Conservation (phyloP, 2,329 filamentous ascomycete genomes). For the Aspergillus sp. region DNA sequence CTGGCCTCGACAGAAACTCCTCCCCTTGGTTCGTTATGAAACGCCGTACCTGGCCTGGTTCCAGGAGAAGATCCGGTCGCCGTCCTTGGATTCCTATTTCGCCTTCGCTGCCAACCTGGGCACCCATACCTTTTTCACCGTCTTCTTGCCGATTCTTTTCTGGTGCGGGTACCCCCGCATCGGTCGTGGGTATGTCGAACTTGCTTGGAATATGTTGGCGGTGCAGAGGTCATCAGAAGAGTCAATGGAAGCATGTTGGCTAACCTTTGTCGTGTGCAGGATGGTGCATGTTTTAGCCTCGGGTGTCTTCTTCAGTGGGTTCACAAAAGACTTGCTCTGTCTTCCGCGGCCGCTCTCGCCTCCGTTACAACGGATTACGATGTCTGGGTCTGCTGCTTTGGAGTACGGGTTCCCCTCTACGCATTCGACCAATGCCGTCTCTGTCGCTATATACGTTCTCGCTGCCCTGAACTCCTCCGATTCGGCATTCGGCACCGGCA, state of each 20-base stretch:
- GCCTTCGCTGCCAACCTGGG: conserved; percentile 92
- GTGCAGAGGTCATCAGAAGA: too few species aligned
- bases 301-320: conserved; percentile 81
- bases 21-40: conserved; percentile 87
- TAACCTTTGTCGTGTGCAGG: conserved; percentile 19
- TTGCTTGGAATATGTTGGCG: too few species aligned
- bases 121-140: conserved; percentile 98
- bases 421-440: conserved; percentile 93
- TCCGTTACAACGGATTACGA: conserved; percentile 86
- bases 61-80: conserved; percentile 70
- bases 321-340: conserved; percentile 88
- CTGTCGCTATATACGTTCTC: conserved; percentile 77
- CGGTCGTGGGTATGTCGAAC: conserved; percentile 65
- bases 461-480: conserved; percentile 58
- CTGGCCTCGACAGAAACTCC: conserved; percentile 64
- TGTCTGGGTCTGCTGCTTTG: conserved; percentile 89
- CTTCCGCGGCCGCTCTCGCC: conserved; percentile 86
- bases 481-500: conserved; percentile 50
- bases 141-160: conserved; percentile 85
- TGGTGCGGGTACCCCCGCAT: conserved; percentile 86
- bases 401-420: conserved; percentile 98
- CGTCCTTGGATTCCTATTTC: conserved; percentile 89
- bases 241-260: conserved; percentile 3
- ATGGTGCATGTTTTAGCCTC: conserved; percentile 63
- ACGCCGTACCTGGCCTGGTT: conserved; percentile 86